Evolutionary conservation across 345 rosid species (phyloP).

Genomic region (Melaleuca alternifolia): DNA sequence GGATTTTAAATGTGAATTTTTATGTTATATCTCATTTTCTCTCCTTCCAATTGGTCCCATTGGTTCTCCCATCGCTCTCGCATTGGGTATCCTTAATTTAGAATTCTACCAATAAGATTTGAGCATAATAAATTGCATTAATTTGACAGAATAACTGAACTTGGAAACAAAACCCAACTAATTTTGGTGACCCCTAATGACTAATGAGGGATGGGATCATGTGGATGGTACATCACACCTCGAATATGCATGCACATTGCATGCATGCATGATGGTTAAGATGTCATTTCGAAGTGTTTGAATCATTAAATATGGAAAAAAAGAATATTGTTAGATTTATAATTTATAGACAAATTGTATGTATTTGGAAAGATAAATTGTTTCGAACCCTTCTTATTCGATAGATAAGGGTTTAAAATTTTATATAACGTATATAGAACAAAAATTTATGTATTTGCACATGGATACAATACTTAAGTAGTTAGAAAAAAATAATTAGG

Average conservation of each 20-base stretch:
- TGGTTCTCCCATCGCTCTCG: neutral
- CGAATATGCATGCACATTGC: neutral
- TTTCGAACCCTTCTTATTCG: too few relatives aligned
- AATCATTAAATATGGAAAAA: neutral
- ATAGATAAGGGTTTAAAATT: too few relatives aligned
- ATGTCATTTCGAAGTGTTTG: neutral
- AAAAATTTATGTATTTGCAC: too few relatives aligned
- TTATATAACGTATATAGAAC: too few relatives aligned
- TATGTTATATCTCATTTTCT: neutral
- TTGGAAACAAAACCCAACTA: neutral
- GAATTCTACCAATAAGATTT: neutral
- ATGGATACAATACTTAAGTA: too few relatives aligned
- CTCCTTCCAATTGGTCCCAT: neutral
- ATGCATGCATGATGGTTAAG: neutral
- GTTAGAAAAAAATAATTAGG: too few relatives aligned
- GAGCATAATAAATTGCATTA: neutral
- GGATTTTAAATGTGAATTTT: neutral
- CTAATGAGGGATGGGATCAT: neutral
- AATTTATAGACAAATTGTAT: neutral
- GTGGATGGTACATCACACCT: neutral
- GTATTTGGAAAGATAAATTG: neutral
- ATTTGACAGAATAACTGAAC: neutral
- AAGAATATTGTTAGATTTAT: neutral
- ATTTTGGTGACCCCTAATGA: neutral
- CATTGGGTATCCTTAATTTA: neutral